These are phyloP conservation scores for Phytophthora capsici DNA, from an alignment of 352 stramenopile species.

Conservation along the genomic window DNA sequence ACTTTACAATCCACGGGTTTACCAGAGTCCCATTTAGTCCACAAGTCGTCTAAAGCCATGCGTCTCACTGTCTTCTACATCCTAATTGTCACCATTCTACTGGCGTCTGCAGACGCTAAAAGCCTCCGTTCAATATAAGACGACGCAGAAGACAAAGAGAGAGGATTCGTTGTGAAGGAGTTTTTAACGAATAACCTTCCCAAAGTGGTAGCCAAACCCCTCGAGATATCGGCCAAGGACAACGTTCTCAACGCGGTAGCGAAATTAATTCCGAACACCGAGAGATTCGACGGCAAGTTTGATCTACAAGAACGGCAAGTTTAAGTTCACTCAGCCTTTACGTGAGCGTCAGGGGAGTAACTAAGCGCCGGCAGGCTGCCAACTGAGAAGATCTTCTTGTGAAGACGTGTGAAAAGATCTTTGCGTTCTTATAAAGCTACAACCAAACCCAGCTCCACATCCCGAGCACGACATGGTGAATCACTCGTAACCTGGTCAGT, in stretches of 20 bases:
- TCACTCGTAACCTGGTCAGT: background rate
- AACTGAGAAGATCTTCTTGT: no score
- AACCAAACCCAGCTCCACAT: no score
- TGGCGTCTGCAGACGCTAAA: background rate
- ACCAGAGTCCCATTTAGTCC: background rate
- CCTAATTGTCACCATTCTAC: background rate
- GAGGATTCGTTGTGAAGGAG: background rate
- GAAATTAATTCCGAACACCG: background rate
- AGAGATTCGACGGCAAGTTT: background rate
- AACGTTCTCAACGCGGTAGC: background rate
- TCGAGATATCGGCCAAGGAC: background rate
- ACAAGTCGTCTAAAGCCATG: background rate
- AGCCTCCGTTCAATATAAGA: background rate
- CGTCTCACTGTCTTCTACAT: background rate
- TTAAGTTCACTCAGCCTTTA: background rate
- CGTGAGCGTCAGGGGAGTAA: background rate
- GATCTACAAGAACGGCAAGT: background rate
- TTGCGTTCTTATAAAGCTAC: no score
- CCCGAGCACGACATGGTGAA: no score
- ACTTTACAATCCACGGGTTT: no score
- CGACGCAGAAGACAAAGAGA: background rate
- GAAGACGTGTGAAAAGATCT: no score
- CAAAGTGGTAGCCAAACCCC: background rate
- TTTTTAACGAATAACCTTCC: background rate
- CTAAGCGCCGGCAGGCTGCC: no score